Evolutionary conservation across 495 filamentous ascomycete species (phyloP).

Genomic region (Glonium stellatum): DNA sequence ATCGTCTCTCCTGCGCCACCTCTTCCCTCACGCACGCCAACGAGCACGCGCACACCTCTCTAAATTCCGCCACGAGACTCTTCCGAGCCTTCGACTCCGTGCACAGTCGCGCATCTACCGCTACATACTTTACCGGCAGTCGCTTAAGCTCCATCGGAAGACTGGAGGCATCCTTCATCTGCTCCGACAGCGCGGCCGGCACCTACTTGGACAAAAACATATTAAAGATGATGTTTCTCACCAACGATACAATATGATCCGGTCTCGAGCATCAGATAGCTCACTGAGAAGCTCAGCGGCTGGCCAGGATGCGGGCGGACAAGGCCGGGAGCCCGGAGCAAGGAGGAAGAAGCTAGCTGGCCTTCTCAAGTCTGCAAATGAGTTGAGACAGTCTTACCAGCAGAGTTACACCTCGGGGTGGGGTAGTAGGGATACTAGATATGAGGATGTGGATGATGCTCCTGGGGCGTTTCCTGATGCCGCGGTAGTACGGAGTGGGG

Average conservation of each 20-base stretch:
- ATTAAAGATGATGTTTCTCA: conserved; percentile 30
- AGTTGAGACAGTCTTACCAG: conserved; percentile 77
- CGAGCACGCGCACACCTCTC: conserved; percentile 57
- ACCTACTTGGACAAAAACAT: conserved; percentile 15
- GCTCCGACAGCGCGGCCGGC: conserved; percentile 21
- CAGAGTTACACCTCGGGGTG: conserved; percentile 42
- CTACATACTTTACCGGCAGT: conserved; percentile 60
- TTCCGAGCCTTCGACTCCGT: conserved; percentile 60
- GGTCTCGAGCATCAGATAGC: background rate
- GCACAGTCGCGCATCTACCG: conserved; percentile 69
- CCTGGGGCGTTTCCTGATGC: conserved; percentile 76
- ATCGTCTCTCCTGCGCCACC: conserved; percentile 47
- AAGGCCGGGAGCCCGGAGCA: conserved; percentile 53
- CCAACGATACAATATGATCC: conserved; percentile 13
- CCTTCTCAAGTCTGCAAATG: conserved; percentile 82
- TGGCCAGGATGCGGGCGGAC: conserved; percentile 11
- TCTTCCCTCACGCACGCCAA: conserved; percentile 52
- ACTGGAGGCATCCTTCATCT: conserved; percentile 26
- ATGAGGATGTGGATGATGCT: conserved; percentile 51
- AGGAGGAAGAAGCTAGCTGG: conserved; percentile 75
- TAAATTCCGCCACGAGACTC: conserved; percentile 62
- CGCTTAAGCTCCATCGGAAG: conserved; percentile 30
- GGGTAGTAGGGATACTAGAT: conserved; percentile 42
- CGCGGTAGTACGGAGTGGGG: conserved; percentile 65
- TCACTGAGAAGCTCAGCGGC: conserved; percentile 1